These are phyloP conservation scores for Gloeopeniophorella convolvens DNA, from an alignment of 768 basidiomycete genomes.

Conservation along the genomic window DNA sequence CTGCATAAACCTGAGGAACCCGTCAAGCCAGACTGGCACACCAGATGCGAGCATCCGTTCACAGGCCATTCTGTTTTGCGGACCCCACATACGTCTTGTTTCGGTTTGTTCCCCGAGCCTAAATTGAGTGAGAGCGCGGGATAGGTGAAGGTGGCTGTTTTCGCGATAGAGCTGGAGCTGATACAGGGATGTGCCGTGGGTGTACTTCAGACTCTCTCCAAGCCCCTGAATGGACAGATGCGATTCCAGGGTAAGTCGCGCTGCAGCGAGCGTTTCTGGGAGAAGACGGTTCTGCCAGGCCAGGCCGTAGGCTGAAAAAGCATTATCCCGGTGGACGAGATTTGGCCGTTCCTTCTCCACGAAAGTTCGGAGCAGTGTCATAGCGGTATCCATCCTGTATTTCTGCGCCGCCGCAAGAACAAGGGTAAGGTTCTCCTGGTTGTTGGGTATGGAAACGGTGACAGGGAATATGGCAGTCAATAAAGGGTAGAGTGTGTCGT, in stretches of 20 bases:
- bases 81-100: no score
- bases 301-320: not conserved
- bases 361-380: not conserved
- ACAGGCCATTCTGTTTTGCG: no score
- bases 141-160: not conserved
- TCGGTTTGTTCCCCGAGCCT: no score
- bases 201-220: not conserved
- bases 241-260: not conserved
- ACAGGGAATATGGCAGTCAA: not conserved
- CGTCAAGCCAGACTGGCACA: not conserved
- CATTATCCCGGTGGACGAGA: not conserved
- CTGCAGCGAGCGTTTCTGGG: not conserved
- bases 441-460: not conserved
- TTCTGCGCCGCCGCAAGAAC: not conserved
- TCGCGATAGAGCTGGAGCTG: not conserved
- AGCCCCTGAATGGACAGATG: not conserved
- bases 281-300: not conserved
- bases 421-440: not conserved
- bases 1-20: not conserved
- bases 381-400: not conserved
- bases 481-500: not conserved
- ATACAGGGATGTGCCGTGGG: not conserved
- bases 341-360: no score
- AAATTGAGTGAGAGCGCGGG: no score
- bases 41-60: no score